Conservation (phyloP, 2,329 filamentous ascomycete genomes). For the Hyphodiscus sp. region DNA sequence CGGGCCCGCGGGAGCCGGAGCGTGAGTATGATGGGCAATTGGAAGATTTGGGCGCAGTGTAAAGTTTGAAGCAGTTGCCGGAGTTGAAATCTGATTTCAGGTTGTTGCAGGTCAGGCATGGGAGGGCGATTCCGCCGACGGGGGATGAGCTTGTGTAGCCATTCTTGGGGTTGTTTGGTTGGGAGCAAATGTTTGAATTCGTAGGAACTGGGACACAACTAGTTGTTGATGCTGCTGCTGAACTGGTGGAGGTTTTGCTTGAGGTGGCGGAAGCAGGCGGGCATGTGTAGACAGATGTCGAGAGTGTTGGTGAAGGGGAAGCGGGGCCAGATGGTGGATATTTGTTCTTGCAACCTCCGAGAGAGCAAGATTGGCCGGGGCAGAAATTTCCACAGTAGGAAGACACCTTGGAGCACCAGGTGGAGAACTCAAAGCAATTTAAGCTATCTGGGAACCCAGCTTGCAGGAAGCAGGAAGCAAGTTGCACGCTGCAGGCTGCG, state of each 20-base stretch:
- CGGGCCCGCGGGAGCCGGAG: slow-evolving; percentile 27
- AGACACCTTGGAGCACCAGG: slow-evolving; percentile 43
- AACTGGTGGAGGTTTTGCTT: slow-evolving; percentile 29
- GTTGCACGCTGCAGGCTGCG: slow-evolving; percentile 39
- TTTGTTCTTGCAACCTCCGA: slow-evolving; percentile 38
- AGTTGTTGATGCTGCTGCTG: slow-evolving; percentile 27
- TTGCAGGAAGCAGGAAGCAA: slow-evolving; percentile 43
- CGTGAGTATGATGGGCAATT: slow-evolving; percentile 41
- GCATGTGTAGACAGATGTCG: slow-evolving; percentile 32
- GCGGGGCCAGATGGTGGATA: slow-evolving; percentile 34
- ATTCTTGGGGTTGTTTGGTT: slow-evolving; percentile 49
- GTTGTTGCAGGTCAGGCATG: slow-evolving; percentile 50
- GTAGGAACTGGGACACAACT: slow-evolving; percentile 40
- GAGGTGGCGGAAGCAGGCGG: slow-evolving; percentile 10
- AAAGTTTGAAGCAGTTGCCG: slow-evolving; percentile 45
- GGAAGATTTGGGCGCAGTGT: slow-evolving; percentile 37
- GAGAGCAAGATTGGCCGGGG: slow-evolving; percentile 33
- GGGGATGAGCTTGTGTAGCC: slow-evolving; percentile 61
- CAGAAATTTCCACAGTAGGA: slow-evolving; percentile 38
- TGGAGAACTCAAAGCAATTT: slow-evolving; percentile 44
- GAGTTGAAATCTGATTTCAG: slow-evolving; percentile 34
- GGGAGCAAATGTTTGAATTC: slow-evolving; percentile 41
- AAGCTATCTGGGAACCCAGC: slow-evolving; percentile 45
- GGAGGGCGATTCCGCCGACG: slow-evolving; percentile 45
- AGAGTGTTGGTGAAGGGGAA: slow-evolving; percentile 34